Base-by-base conservation (phyloP, 495 filamentous ascomycete genomes). In the Lasiosphaeria hispida region DNA sequence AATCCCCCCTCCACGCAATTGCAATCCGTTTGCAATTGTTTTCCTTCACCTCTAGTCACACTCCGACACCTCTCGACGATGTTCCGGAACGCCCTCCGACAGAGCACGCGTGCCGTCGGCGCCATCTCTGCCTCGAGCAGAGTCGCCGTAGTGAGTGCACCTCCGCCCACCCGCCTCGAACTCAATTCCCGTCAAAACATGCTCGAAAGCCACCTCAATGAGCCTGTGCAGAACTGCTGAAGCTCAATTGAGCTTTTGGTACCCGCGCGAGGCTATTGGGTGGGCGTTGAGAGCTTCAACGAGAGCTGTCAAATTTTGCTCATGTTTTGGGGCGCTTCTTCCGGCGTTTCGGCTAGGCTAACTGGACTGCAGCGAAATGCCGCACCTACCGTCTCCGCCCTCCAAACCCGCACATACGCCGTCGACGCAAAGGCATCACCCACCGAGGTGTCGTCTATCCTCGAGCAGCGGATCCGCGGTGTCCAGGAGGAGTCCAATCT, bases 381-480 rank as follows among this genome's bases (percentile, higher is more conserved):
- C 83, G 84, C 85, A 80, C 87, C 92, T 77, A 83, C 84, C 83
- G 80, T 82, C 72, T 79, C 83, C 68, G 80, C 86, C 70, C 81
- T 89, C 77, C 88, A 95, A 76, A 78, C 85, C 75, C 89, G 94
- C 76, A 84, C 83, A 75, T 98, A 96, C 81, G 93, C 93, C 19
- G 82, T 84, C 76, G 92, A 96, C 76, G 90, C 91, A 58, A 97
- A 97, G 82, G 92, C 94, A 65, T 78, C 90, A 23, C 94, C 94
- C 65, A 97, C 94, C 64, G 94, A 98, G 82, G 94, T 98, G 63
- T 96, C 95, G 60, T 97, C 94, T 66, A 97, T 98, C 75, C 89
- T 98, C 70, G 94, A 97, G 82, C 92, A 97, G 85, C 83, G 93
- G 76, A 97, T 98, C 71, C 89, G 95, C 74, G 95, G 94, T 83